Percentiles rank a stretch among this genome's conserved stretches.
phyloP scores from a whole-genome alignment of 2,329 filamentous ascomycete genomes.

The Epichloe festucae region DNA sequence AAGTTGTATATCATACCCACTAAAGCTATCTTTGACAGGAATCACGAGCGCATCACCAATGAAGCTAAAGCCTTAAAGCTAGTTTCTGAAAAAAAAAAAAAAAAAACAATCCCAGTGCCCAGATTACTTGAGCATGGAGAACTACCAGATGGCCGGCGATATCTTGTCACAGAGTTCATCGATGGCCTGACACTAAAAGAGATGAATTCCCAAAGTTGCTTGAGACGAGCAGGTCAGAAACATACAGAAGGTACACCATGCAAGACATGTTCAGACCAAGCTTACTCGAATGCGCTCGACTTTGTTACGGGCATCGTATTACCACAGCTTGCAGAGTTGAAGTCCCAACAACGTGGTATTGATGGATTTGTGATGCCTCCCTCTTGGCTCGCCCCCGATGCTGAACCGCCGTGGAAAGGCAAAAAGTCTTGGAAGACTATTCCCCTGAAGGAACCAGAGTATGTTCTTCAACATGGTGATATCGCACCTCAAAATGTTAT shows the following conservation, averaged over 20 bases:
- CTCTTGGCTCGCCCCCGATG: slow-evolving; percentile 6
- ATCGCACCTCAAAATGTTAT: slow-evolving; percentile 7
- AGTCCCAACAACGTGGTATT: slow-evolving; percentile 4
- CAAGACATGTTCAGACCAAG: slow-evolving; percentile 3
- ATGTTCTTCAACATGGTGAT: slow-evolving; percentile 8
- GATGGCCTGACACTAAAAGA: not conserved
- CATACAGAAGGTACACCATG: slow-evolving; percentile 2
- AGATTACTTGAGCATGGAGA: slow-evolving; percentile 4
- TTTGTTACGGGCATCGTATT: slow-evolving; percentile 5
- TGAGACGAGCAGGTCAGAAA: not conserved
- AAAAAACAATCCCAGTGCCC: slow-evolving; percentile 7
- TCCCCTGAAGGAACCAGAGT: slow-evolving; percentile 4
- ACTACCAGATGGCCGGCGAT: slow-evolving; percentile 5
- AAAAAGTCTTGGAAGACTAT: slow-evolving; percentile 2
- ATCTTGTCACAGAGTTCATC: slow-evolving; percentile 5
- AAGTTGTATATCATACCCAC: not conserved
- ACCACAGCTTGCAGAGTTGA: slow-evolving; percentile 5
- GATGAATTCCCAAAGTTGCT: not conserved
- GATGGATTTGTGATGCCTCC: slow-evolving; percentile 10
- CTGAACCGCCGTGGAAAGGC: slow-evolving; percentile 5
- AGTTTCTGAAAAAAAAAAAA: not conserved
- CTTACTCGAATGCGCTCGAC: slow-evolving; percentile 3
- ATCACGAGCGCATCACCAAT: slow-evolving; percentile 8
- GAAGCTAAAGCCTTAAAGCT: slow-evolving; percentile 7
- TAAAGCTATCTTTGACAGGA: not conserved